Percentiles rank a stretch among this genome's conserved stretches.
phyloP scores from a whole-genome alignment of 352 stramenopile genomes.

The Lagenidium giganteum region DNA sequence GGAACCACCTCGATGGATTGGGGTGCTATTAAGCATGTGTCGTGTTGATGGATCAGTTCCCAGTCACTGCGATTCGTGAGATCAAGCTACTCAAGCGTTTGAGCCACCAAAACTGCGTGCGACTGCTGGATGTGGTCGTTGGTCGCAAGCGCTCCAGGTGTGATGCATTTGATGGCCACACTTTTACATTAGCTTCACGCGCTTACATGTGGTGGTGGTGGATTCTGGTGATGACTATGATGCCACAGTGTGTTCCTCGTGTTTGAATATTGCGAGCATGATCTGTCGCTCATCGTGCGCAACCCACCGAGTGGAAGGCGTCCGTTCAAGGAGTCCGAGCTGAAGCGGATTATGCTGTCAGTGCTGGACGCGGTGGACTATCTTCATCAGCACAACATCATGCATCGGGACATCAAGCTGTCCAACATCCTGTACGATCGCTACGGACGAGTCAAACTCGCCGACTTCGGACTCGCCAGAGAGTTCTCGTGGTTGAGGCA shows the following conservation, averaged over 20 bases:
- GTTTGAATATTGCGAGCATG: conserved; percentile 89
- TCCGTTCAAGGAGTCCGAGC: conserved; percentile 76
- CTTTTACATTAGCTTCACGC: too few species aligned
- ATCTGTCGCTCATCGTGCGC: conserved; percentile 64
- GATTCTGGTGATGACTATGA: background rate
- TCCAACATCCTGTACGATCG: conserved; percentile 92
- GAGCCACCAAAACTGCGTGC: conserved; percentile 67
- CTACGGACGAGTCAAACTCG: conserved; percentile 55
- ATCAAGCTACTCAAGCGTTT: conserved; percentile 71
- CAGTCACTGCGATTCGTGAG: conserved; percentile 72
- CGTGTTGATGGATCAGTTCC: conserved; percentile 43
- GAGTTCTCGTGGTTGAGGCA: too few species aligned
- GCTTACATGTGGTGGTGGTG: too few species aligned
- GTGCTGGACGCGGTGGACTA: conserved; percentile 66
- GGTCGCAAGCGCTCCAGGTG: conserved; percentile 60
- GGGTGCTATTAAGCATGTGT: too few species aligned
- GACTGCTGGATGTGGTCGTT: conserved; percentile 65
- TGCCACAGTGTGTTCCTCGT: conserved; percentile 77
- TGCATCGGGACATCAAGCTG: conserved; percentile 95
- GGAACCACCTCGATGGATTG: background rate
- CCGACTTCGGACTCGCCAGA: conserved; percentile 58
- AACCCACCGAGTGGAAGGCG: conserved; percentile 42
- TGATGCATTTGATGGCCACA: background rate
- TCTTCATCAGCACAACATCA: conserved; percentile 75
- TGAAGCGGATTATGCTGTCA: conserved; percentile 91